Evolutionary conservation across 345 rosid species (phyloP).

Genomic region (Citrus australasica): DNA sequence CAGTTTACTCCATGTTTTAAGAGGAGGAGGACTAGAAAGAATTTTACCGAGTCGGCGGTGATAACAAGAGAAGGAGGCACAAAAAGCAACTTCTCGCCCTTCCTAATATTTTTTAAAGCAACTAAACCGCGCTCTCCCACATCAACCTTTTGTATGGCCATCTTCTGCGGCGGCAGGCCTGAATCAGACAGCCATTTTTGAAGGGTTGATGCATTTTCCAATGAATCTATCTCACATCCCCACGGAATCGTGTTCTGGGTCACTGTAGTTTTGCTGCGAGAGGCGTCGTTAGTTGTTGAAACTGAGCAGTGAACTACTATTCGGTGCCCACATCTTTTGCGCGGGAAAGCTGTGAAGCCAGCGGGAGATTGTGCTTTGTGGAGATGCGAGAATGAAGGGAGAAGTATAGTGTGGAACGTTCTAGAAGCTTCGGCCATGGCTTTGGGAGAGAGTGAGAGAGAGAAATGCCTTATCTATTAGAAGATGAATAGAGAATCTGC

Average conservation of each 20-base stretch:
- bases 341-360: slow-evolving; percentile 13
- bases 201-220: slow-evolving; percentile 66
- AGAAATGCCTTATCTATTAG: slow-evolving; percentile 21
- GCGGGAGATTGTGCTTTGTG: slow-evolving; percentile 24
- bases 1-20: too few species aligned
- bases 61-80: slow-evolving; percentile 92
- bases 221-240: slow-evolving; percentile 66
- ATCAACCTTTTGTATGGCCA: slow-evolving; percentile 72
- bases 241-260: slow-evolving; percentile 44
- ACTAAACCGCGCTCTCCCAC: slow-evolving; percentile 92
- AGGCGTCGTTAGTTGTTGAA: slow-evolving; percentile 37
- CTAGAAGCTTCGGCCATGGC: slow-evolving; percentile 68
- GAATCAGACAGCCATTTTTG: slow-evolving; percentile 78
- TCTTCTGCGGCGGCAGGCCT: slow-evolving; percentile 86
- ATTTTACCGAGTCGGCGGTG: slow-evolving; percentile 73
- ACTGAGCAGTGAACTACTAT: slow-evolving; percentile 43
- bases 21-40: not conserved
- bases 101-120: slow-evolving; percentile 74
- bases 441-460: slow-evolving; percentile 6
- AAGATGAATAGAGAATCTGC: not conserved
- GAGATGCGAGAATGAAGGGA: slow-evolving; percentile 40
- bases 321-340: slow-evolving; percentile 14
- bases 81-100: slow-evolving; percentile 87
- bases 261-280: slow-evolving; percentile 18
- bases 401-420: slow-evolving; percentile 44